Evolutionary conservation across 2,329 filamentous ascomycete species (phyloP).

Genomic region (Cladosporium sp.): DNA sequence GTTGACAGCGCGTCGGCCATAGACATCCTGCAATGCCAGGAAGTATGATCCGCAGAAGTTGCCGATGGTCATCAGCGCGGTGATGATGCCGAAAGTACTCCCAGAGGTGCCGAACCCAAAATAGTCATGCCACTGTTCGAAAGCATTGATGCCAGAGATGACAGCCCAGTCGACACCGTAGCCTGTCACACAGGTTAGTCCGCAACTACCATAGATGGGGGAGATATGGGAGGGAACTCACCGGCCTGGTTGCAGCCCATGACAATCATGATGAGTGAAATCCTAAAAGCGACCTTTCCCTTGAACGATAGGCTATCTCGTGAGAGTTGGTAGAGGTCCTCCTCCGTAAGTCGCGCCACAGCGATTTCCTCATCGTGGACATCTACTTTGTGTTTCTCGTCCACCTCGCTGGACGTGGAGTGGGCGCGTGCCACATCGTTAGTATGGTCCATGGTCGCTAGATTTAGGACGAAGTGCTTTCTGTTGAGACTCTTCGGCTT

Average conservation of each 20-base stretch:
- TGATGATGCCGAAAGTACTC: slow-evolving; percentile 47
- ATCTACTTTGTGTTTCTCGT: neutral
- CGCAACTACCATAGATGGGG: no score
- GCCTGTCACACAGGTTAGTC: neutral
- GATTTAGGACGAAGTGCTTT: neutral
- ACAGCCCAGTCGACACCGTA: slow-evolving; percentile 55
- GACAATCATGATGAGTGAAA: neutral
- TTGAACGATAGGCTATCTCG: neutral
- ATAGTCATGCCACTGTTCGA: slow-evolving; percentile 47
- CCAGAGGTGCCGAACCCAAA: slow-evolving; percentile 48
- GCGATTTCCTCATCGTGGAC: neutral
- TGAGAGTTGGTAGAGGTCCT: neutral
- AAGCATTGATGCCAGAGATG: slow-evolving; percentile 51
- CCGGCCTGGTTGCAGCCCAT: neutral
- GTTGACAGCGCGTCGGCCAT: slow-evolving; percentile 55
- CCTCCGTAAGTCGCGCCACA: neutral
- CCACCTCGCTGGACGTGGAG: neutral
- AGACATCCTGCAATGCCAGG: slow-evolving; percentile 53
- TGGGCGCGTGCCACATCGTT: neutral
- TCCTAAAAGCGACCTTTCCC: neutral
- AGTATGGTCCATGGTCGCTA: neutral
- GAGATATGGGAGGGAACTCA: neutral
- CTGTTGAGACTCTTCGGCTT: neutral
- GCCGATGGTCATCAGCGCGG: slow-evolving; percentile 53
- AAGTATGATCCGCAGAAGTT: slow-evolving; percentile 54